Percentiles rank a stretch among this genome's conserved stretches.
Evolutionary conservation across 2,329 filamentous ascomycete species (phyloP).

Genomic region (Aspergillus versicolor): DNA sequence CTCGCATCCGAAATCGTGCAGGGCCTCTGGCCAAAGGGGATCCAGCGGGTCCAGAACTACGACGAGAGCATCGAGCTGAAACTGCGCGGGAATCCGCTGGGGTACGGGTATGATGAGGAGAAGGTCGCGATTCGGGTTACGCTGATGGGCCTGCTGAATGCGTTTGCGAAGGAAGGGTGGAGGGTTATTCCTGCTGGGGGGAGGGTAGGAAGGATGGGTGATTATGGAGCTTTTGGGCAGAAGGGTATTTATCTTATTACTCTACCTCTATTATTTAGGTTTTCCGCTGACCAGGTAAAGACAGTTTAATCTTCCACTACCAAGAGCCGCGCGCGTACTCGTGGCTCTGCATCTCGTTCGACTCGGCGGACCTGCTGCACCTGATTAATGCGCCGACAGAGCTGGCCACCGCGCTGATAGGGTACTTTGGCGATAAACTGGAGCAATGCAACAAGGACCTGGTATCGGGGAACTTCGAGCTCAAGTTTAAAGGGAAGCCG

Average conservation of each 20-base stretch:
- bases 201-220: neutral
- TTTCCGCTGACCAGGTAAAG: neutral
- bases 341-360: conserved; percentile 10
- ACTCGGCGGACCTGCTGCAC: conserved; percentile 3
- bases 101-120: neutral
- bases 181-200: neutral
- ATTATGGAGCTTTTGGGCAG: neutral
- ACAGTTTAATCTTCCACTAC: conserved; percentile 5
- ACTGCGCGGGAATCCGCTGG: conserved; percentile 7
- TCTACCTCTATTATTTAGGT: too few relatives aligned
- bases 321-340: neutral
- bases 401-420: neutral
- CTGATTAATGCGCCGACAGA: conserved; percentile 6
- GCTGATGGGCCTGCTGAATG: neutral
- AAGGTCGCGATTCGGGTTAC: conserved; percentile 3
- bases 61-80: conserved; percentile 8
- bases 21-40: conserved; percentile 4
- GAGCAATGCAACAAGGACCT: conserved; percentile 9
- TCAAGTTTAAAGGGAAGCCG: conserved; percentile 1
- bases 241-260: too few relatives aligned
- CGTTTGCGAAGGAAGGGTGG: conserved; percentile 10
- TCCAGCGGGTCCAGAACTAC: conserved; percentile 1
- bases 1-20: conserved; percentile 4
- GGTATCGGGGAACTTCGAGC: conserved; percentile 7
- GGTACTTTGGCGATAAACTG: neutral